phyloP scores from a whole-genome alignment of 1,284 basidiomycete genomes.

The Caloboletus inedulis region DNA sequence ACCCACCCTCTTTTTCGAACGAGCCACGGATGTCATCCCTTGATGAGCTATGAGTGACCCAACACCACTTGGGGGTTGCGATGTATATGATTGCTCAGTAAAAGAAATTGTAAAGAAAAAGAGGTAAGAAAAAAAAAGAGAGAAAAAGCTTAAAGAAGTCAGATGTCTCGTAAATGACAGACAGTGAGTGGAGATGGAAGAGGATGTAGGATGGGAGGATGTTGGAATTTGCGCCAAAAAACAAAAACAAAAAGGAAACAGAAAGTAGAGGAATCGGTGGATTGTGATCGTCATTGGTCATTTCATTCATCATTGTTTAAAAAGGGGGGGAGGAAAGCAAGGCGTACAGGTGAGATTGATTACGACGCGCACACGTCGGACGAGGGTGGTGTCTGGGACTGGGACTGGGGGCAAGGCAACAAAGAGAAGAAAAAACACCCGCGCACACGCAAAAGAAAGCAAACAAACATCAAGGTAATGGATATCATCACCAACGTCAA shows the following conservation, averaged over 20 bases:
- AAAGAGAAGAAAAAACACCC: neutral
- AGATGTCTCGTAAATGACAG: constrained; percentile 17
- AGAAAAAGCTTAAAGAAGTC: neutral
- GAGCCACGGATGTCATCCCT: neutral
- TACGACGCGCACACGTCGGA: neutral
- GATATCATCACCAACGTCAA: constrained; percentile 16
- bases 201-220: too few species aligned
- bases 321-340: neutral
- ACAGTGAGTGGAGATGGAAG: neutral
- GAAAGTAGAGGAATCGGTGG: neutral
- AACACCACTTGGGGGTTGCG: neutral
- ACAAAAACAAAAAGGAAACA: neutral
- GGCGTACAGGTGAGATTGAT: neutral
- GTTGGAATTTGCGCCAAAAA: neutral
- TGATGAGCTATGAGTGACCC: neutral
- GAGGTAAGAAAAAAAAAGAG: neutral
- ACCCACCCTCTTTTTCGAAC: neutral
- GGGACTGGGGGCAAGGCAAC: neutral
- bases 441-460: neutral
- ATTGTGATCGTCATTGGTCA: constrained; percentile 5
- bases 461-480: constrained; percentile 3
- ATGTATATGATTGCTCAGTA: constrained; percentile 1
- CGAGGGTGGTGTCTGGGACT: neutral
- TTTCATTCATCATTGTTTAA: constrained; percentile 12
- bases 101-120: neutral